phyloP scores from a whole-genome alignment of 768 basidiomycete genomes.

The Calocybe cyanea region DNA sequence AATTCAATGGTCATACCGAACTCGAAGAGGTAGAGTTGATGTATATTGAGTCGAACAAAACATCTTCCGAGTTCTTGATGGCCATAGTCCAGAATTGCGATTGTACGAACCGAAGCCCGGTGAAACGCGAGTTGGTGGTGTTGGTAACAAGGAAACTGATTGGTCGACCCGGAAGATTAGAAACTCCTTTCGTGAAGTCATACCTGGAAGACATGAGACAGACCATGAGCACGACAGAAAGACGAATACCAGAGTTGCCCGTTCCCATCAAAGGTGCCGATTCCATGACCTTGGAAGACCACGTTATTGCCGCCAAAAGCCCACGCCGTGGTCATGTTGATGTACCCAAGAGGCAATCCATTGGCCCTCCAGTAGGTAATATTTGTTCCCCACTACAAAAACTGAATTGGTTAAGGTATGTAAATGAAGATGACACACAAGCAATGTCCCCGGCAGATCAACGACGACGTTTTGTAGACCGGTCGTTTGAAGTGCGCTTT shows the following conservation, averaged over 20 bases:
- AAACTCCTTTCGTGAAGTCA: slow-evolving; percentile 30
- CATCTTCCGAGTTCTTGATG: slow-evolving; percentile 28
- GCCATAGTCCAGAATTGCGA: slow-evolving; percentile 41
- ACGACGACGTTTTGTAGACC: slow-evolving; percentile 28
- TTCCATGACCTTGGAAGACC: slow-evolving; percentile 25
- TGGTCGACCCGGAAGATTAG: slow-evolving; percentile 34
- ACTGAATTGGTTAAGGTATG: background rate
- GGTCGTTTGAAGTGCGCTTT: slow-evolving; percentile 28
- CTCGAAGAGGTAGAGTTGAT: slow-evolving; percentile 35
- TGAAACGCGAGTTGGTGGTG: slow-evolving; percentile 30
- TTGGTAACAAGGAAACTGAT: slow-evolving; percentile 33
- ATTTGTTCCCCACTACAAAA: slow-evolving; percentile 28
- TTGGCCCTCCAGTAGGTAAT: slow-evolving; percentile 34
- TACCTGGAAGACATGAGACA: slow-evolving; percentile 22
- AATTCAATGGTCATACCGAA: slow-evolving; percentile 15
- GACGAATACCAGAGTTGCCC: slow-evolving; percentile 34
- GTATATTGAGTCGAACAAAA: slow-evolving; percentile 34
- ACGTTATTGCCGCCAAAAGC: slow-evolving; percentile 30
- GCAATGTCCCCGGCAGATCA: slow-evolving; percentile 30
- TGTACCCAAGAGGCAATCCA: slow-evolving; percentile 29
- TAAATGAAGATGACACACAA: slow-evolving; percentile 20
- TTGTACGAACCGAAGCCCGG: slow-evolving; percentile 35
- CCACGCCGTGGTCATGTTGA: slow-evolving; percentile 34
- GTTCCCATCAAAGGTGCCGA: slow-evolving; percentile 37
- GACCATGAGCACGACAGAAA: background rate